Evolutionary conservation across 2,329 filamentous ascomycete genomes (phyloP).

Genomic region (Blastomyces percursus): DNA sequence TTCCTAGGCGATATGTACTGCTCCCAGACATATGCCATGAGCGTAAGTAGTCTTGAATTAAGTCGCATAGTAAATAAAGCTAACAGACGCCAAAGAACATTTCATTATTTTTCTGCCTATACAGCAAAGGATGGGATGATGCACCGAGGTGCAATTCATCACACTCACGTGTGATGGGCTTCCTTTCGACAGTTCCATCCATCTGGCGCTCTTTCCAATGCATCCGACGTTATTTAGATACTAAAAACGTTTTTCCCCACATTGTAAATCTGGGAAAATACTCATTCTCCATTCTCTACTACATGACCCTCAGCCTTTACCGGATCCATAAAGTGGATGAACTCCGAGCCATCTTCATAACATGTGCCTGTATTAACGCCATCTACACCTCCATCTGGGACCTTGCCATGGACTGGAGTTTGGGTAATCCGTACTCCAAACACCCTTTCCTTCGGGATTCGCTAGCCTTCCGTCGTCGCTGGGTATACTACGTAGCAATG

Average conservation of each 20-base stretch:
- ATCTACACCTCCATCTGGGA: constrained; percentile 88
- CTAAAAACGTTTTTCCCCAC: constrained; percentile 79
- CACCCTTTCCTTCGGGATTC: constrained; percentile 62
- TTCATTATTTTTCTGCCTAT: constrained; percentile 89
- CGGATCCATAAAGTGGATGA: constrained; percentile 54
- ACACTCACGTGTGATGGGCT: constrained; percentile 72
- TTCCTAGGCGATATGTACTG: constrained; percentile 97
- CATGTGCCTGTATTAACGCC: constrained; percentile 69
- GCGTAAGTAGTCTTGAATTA: constrained; percentile 46
- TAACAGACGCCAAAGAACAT: constrained; percentile 53
- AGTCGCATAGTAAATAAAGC: neutral
- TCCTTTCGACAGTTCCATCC: constrained; percentile 70
- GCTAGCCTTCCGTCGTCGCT: constrained; percentile 64
- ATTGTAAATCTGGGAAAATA: constrained; percentile 91
- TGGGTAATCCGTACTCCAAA: constrained; percentile 65
- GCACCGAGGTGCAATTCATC: constrained; percentile 73
- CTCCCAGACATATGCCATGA: constrained; percentile 80
- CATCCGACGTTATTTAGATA: constrained; percentile 77
- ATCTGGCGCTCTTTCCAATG: constrained; percentile 90
- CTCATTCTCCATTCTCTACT: constrained; percentile 67
- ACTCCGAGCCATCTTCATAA: constrained; percentile 61
- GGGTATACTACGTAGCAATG: constrained; percentile 83
- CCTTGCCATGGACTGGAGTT: constrained; percentile 87
- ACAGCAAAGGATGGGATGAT: constrained; percentile 63
- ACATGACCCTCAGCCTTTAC: constrained; percentile 69